Evolutionary conservation across 1,284 basidiomycete species (phyloP).

Genomic region (Trichosporon sp.): DNA sequence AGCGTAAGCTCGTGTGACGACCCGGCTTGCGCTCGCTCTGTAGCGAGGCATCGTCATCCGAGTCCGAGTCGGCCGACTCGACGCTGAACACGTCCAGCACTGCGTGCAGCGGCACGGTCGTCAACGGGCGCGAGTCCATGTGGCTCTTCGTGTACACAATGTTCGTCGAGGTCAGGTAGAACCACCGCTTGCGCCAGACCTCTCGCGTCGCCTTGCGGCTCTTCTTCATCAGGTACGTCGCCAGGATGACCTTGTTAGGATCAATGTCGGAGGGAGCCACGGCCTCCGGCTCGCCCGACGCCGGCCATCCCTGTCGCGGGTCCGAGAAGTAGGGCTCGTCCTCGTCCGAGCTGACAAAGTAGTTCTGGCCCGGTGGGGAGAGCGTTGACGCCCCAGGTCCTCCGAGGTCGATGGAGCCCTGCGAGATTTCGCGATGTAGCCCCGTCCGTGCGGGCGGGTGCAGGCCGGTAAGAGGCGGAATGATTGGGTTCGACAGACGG

Average conservation of each 20-base stretch:
- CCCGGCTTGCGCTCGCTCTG: conserved; percentile 6
- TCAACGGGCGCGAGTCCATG: conserved; percentile 87
- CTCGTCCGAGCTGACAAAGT: conserved; percentile 40
- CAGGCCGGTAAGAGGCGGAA: background rate
- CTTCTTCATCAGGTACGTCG: conserved; percentile 90
- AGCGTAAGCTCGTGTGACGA: conserved; percentile 5
- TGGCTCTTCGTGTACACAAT: conserved; percentile 81
- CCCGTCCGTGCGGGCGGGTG: conserved; percentile 9
- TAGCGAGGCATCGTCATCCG: conserved; percentile 23
- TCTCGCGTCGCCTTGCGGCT: conserved; percentile 82
- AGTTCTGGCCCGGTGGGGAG: conserved; percentile 21
- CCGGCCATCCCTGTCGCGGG: conserved; percentile 33
- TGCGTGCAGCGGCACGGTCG: conserved; percentile 78
- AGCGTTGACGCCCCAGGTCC: conserved; percentile 19
- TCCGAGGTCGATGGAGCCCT: background rate
- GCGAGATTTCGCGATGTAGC: conserved; percentile 3
- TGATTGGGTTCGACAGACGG: conserved; percentile 26
- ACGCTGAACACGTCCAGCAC: conserved; percentile 88
- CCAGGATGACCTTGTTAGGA: conserved; percentile 73
- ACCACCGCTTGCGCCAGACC: conserved; percentile 95
- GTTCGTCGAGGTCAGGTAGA: conserved; percentile 77
- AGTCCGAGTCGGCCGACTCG: conserved; percentile 34
- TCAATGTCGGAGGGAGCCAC: conserved; percentile 52
- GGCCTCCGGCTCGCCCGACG: background rate
- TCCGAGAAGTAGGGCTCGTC: conserved; percentile 45